Evolutionary conservation across 768 basidiomycete genomes (phyloP).

Genomic region (Tylopilus felleus): DNA sequence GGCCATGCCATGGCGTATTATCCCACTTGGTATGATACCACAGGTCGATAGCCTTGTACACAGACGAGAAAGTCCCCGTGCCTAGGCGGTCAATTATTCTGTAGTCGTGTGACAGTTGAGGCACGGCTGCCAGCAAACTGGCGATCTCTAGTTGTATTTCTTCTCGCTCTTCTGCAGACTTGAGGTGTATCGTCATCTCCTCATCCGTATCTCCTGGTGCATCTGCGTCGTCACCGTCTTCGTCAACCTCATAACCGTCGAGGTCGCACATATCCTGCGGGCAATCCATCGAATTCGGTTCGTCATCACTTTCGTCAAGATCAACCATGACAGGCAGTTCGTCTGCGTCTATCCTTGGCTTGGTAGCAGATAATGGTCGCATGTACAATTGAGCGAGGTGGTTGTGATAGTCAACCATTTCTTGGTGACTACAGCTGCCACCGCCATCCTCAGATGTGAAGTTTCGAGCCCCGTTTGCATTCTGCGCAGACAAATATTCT

Average conservation of each 20-base stretch:
- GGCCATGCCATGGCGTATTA: constrained; percentile 69
- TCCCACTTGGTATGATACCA: constrained; percentile 73
- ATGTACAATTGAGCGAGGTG: constrained; percentile 48
- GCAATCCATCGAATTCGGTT: constrained; percentile 34
- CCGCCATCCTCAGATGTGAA: constrained; percentile 54
- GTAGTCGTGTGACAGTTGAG: constrained; percentile 65
- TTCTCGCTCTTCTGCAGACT: constrained; percentile 61
- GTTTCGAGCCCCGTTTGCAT: constrained; percentile 27
- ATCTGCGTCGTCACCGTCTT: constrained; percentile 34
- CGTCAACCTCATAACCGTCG: constrained; percentile 33
- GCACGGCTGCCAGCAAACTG: constrained; percentile 64
- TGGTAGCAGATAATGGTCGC: constrained; percentile 19
- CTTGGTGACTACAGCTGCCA: constrained; percentile 35
- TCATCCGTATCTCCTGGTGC: constrained; percentile 52
- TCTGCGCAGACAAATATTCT: constrained; percentile 36
- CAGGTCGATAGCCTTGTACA: constrained; percentile 95
- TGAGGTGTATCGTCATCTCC: constrained; percentile 54
- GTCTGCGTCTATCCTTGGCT: constrained; percentile 21
- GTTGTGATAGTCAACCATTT: constrained; percentile 45
- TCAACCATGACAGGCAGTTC: constrained; percentile 37
- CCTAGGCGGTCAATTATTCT: constrained; percentile 86
- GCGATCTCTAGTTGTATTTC: constrained; percentile 78
- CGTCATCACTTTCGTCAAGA: constrained; percentile 46
- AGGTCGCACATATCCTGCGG: constrained; percentile 37
- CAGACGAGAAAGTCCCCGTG: constrained; percentile 97